A percentile compares a stretch with the other conserved stretches of the same genome.
Conservation (phyloP, 1,284 basidiomycete genomes). For the Trichosporon sp. region DNA sequence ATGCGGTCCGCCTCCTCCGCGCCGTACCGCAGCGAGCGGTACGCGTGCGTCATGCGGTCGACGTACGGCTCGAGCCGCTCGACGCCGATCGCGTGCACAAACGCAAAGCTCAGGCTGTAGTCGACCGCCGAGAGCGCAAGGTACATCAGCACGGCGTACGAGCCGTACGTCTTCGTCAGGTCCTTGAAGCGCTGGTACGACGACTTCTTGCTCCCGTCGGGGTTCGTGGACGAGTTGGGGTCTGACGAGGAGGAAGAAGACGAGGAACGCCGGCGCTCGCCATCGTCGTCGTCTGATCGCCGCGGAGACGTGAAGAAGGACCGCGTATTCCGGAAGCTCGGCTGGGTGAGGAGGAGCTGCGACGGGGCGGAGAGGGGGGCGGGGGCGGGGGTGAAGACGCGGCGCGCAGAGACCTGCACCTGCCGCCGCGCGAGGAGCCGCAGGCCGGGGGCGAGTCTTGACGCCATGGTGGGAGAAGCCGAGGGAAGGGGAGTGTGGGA, state of each 20-base stretch:
- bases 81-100: slow-evolving; percentile 81
- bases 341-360: background rate
- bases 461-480: background rate
- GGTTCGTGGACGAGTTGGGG: background rate
- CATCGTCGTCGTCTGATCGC: background rate
- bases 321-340: background rate
- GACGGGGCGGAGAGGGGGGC: background rate
- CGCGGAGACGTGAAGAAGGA: background rate
- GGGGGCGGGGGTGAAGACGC: background rate
- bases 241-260: background rate
- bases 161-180: slow-evolving; percentile 85
- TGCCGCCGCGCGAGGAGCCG: background rate
- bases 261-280: background rate
- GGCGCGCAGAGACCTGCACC: background rate
- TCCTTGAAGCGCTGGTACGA: slow-evolving; percentile 62
- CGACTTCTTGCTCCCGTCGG: slow-evolving; percentile 10
- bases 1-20: slow-evolving; percentile 18
- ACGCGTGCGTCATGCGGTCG: slow-evolving; percentile 55
- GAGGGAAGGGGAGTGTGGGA: background rate
- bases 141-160: slow-evolving; percentile 88
- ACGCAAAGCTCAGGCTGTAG: slow-evolving; percentile 74
- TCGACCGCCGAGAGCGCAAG: slow-evolving; percentile 66
- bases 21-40: slow-evolving; percentile 37
- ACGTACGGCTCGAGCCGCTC: slow-evolving; percentile 75
- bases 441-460: background rate